Base-by-base conservation (phyloP, 1,284 basidiomycete species). In the Cutaneotrichosporon sp. region DNA sequence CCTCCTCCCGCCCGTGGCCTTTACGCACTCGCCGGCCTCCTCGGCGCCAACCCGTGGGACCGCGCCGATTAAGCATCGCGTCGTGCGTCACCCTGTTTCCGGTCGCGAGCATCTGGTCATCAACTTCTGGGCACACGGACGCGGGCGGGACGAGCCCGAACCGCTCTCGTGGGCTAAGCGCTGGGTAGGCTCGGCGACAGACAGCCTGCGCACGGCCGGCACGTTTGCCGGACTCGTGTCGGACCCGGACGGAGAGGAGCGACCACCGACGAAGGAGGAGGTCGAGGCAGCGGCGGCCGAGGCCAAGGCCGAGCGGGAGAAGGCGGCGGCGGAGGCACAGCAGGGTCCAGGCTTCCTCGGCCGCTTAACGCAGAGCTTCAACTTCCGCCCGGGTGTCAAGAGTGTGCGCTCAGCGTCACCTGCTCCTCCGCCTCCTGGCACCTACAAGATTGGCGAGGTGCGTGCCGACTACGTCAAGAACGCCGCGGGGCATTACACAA, bases 391-490 rank as follows among this genome's bases (percentile, higher is more conserved):
- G 14, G 53, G 36, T 4, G 42, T 34, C 26, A 30, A 36, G 11
- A 46, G 18, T 18, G 56, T 52, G 26, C 38, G 60, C 21, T 62
- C 58, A 4, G 55, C 61, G 4, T 42, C 66, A 31, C 21, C 61
- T 69, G 56, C 70, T 66, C 52, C 61, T 26, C 75, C 76, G 0
- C 78, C 79, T 3, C 71, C 80, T 0, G 80, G 80, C 18, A 81
- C 80, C 16, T 81, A 79, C 65, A 81, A 71, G 60, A 66, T 76
- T 26, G 80, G 77, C 13, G 80, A 81, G 67, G 77, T 75, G 13
- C 67, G 73, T 18, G 80, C 76, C 7, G 80, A 81, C 63, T 81
- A 80, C 58, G 76, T 80, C 67, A 81, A 81, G 77, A 77, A 77
- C 64, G 76, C 74, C 9, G 63, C 67, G 5, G 78, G 76, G 2